Base-by-base conservation (phyloP, 1,284 basidiomycete genomes). In the Ganoderma leucocontextum region DNA sequence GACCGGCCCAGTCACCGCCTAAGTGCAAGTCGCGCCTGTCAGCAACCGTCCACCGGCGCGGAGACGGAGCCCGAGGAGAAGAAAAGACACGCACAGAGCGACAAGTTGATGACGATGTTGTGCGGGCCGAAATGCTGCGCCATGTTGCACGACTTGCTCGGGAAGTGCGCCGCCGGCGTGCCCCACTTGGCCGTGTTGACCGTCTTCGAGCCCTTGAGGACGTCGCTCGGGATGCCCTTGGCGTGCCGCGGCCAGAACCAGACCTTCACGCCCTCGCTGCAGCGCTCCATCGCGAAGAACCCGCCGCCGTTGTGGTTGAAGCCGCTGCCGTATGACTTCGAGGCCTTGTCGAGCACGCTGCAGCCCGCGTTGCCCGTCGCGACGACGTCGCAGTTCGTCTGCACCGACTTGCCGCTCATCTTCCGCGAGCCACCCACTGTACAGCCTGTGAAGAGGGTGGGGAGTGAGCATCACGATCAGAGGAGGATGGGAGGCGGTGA, bases 361-460 rank as follows among this genome's bases (percentile, higher is more conserved):
- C 91, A 93, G 0, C 90, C 91, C 1, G 84, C 78, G 77, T 92
- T 91, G 64, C 79, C 80, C 72, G 87, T 87, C 35, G 81, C 81
- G 33, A 82, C 81, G 4, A 82, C 61, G 67, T 89, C 82, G 74
- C 92, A 94, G 72, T 89, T 82, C n/a, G 36, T 80, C 69, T 22
- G 59, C 64, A 10, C 64, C 4, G 68, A 38, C 0, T 17, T 25
- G 57, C 57, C 57, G 2, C 9, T 41, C 57, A 59, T 59, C 17
- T 17, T 60, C 4, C 64, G 84, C 13, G 76, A 69, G 59, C 12
- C 42, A 10, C 35, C 25, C 1, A 63, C 38, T 4, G 39, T 35
- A 33, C 41, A 42, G 13, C 22, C 60, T 61, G 25, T 36, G 15
- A 52, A 25, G 49, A 35, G 29, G 29, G 41, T 29, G 33, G 39